Conservation (phyloP, 805 yeast species). For the Gaillardinia entomophila region DNA sequence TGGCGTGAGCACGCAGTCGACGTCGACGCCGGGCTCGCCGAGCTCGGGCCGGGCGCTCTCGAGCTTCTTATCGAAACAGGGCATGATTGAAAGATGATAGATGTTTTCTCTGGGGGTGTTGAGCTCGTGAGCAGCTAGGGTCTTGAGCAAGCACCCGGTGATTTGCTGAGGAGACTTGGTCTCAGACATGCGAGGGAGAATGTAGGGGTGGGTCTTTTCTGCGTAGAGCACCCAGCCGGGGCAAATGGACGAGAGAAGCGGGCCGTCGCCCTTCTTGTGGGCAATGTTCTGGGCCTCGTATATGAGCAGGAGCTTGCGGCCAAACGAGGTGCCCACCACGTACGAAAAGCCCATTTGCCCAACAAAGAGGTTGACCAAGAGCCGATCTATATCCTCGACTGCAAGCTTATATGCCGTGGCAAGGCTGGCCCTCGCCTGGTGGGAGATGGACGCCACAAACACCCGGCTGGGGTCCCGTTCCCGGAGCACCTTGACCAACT, state of each 20-base stretch:
- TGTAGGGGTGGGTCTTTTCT: constrained; percentile 89
- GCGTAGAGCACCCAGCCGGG: constrained; percentile 97
- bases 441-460: constrained; percentile 76
- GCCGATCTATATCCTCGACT: constrained; percentile 54
- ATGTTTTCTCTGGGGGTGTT: constrained; percentile 33
- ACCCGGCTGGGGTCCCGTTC: constrained; percentile 24
- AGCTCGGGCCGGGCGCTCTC: constrained; percentile 86
- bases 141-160: constrained; percentile 73
- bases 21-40: constrained; percentile 42
- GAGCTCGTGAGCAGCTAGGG: constrained; percentile 30
- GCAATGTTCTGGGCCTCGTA: constrained; percentile 39
- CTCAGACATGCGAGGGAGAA: constrained; percentile 62
- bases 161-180: constrained; percentile 92
- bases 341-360: constrained; percentile 61
- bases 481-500: constrained; percentile 57
- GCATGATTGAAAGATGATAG: constrained; percentile 88
- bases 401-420: constrained; percentile 58
- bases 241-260: constrained; percentile 68
- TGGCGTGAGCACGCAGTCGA: constrained; percentile 93
- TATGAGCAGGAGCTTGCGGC: constrained; percentile 60
- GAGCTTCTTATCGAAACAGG: constrained; percentile 93
- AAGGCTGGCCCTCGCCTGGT: constrained; percentile 79
- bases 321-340: constrained; percentile 81
- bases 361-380: constrained; percentile 53
- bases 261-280: constrained; percentile 34